These are phyloP conservation scores for Saturnispora besseyi DNA, from an alignment of 805 yeast genomes.

Conservation along the genomic window DNA sequence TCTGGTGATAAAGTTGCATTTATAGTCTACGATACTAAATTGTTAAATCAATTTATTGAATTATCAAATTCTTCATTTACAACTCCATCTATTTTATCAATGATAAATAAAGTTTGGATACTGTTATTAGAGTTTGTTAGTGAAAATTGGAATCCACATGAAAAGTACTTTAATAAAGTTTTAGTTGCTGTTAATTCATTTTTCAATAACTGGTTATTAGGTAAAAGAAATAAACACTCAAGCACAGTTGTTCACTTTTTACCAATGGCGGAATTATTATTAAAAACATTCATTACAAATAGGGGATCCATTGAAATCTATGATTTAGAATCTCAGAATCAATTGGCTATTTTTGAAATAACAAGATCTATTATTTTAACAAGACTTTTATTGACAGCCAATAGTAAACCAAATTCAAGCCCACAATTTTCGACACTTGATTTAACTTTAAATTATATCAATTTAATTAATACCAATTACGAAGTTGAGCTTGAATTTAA, in stretches of 20 bases:
- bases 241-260: constrained; percentile 1
- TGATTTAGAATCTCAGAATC: background rate
- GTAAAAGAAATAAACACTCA: background rate
- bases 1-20: constrained; percentile 3
- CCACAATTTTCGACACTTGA: constrained; percentile 5
- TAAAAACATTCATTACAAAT: background rate
- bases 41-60: background rate
- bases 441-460: constrained; percentile 4
- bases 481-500: constrained; percentile 1
- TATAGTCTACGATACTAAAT: background rate
- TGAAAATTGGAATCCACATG: constrained; percentile 8
- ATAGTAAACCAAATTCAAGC: background rate
- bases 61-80: background rate
- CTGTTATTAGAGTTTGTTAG: constrained; percentile 1
- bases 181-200: background rate
- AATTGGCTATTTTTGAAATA: background rate
- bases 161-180: background rate
- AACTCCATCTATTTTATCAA: constrained; percentile 1
- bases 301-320: background rate
- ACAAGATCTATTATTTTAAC: constrained; percentile 1
- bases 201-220: background rate
- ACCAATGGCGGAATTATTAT: background rate
- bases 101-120: constrained; percentile 7
- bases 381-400: background rate
- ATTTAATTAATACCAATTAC: background rate